phyloP scores from a whole-genome alignment of 78 protist species.

The Pelomyxa schiedti region DNA sequence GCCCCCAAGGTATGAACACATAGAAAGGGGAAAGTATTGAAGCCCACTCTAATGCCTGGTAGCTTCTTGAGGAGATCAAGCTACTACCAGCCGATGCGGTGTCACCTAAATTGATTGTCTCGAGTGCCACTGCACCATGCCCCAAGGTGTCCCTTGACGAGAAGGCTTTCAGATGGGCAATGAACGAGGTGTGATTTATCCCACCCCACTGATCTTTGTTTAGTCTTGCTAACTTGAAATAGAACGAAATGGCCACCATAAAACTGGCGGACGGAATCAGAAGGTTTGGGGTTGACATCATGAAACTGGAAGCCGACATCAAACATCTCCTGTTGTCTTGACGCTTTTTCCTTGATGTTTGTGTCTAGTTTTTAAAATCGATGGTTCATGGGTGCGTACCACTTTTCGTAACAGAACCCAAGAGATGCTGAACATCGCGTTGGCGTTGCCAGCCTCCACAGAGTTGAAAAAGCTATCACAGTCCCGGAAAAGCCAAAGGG shows the following conservation, averaged over 20 bases:
- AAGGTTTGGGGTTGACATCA: constrained; percentile 57
- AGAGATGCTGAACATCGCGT: no score
- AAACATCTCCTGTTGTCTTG: no score
- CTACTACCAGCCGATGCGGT: constrained; percentile 11
- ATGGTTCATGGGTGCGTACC: no score
- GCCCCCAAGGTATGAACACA: no score
- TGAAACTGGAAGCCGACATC: constrained; percentile 69
- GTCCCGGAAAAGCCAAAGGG: no score
- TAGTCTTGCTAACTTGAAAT: constrained; percentile 63
- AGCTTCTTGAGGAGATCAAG: constrained; percentile 19
- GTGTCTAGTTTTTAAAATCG: no score
- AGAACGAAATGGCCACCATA: constrained; percentile 86
- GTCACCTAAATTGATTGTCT: constrained; percentile 13
- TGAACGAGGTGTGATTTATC: constrained; percentile 42
- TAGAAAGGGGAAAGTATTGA: background rate
- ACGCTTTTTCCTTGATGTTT: no score
- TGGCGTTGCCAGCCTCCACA: no score
- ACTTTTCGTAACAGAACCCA: no score
- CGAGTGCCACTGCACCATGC: constrained; percentile 23
- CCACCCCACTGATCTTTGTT: background rate
- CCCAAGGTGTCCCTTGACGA: constrained; percentile 34
- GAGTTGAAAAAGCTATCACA: no score
- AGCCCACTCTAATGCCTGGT: background rate
- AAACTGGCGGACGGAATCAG: constrained; percentile 91
- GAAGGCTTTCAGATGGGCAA: constrained; percentile 39